A percentile compares a stretch with the other conserved stretches of the same genome.
Evolutionary conservation across 2,329 filamentous ascomycete species (phyloP).

Genomic region (Fusarium sp.): DNA sequence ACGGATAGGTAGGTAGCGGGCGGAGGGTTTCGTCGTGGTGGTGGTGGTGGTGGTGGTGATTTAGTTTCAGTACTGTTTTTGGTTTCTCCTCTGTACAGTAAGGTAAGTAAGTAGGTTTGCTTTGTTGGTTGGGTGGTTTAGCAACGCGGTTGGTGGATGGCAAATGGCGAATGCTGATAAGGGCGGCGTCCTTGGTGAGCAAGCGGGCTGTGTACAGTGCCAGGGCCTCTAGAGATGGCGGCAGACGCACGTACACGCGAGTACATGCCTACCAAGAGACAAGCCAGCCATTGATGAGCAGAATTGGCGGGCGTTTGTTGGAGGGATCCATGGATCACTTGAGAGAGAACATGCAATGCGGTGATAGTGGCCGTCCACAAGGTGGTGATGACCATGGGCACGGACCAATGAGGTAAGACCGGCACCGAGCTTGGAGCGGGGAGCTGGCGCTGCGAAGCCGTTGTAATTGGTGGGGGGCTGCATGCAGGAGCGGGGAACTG

Average conservation of each 20-base stretch:
- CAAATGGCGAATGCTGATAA: slow-evolving; percentile 48
- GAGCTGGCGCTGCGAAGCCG: slow-evolving; percentile 27
- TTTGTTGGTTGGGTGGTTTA: slow-evolving; percentile 33
- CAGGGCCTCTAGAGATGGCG: slow-evolving; percentile 5
- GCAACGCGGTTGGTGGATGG: slow-evolving; percentile 41
- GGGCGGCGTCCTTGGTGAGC: slow-evolving; percentile 9
- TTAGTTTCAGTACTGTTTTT: slow-evolving; percentile 39
- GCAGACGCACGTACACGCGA: slow-evolving; percentile 7
- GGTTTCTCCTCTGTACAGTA: slow-evolving; percentile 7
- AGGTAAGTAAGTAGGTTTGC: neutral
- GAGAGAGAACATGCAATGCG: slow-evolving; percentile 38
- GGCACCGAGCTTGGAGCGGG: slow-evolving; percentile 36
- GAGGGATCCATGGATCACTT: slow-evolving; percentile 32
- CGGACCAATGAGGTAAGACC: slow-evolving; percentile 33
- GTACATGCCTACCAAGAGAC: slow-evolving; percentile 9
- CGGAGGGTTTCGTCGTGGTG: slow-evolving; percentile 7
- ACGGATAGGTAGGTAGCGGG: slow-evolving; percentile 5
- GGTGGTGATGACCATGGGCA: slow-evolving; percentile 29
- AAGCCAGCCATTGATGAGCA: slow-evolving; percentile 23
- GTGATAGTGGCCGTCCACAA: slow-evolving; percentile 45
- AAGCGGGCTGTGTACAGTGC: slow-evolving; percentile 27
- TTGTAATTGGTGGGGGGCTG: slow-evolving; percentile 36
- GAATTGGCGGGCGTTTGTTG: slow-evolving; percentile 23
- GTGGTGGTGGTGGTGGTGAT: slow-evolving; percentile 35
- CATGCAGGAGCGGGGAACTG: slow-evolving; percentile 40